Conservation (phyloP, 1,284 basidiomycete species). For the Filobasidium uniguttulatum region DNA sequence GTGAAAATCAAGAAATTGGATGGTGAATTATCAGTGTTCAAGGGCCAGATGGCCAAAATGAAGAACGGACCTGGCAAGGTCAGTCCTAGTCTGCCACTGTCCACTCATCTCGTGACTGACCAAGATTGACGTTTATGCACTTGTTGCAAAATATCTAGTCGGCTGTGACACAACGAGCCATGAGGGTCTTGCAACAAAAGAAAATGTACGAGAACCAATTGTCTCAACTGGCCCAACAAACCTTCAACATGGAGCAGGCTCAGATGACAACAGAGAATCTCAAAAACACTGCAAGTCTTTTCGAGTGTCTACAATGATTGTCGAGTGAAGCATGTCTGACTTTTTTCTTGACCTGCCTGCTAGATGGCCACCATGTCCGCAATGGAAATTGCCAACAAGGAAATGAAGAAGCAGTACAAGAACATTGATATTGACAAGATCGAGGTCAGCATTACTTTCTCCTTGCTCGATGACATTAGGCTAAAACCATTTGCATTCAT, state of each 20-base stretch:
- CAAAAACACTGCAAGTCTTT: conserved; percentile 56
- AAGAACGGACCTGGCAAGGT: conserved; percentile 93
- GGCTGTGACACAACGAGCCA: conserved; percentile 88
- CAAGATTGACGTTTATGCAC: background rate
- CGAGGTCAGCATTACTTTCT: conserved; percentile 67
- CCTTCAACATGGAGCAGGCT: conserved; percentile 98
- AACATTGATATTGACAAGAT: conserved; percentile 98
- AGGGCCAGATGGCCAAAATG: conserved; percentile 92
- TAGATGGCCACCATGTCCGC: conserved; percentile 96
- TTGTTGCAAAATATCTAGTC: conserved; percentile 40
- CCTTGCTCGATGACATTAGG: conserved; percentile 1
- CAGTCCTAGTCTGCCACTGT: conserved; percentile 13
- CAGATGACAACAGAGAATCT: conserved; percentile 92
- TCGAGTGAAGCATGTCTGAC: background rate
- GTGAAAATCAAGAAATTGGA: conserved; percentile 97
- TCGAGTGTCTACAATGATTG: background rate
- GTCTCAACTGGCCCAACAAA: conserved; percentile 80
- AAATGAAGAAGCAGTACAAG: conserved; percentile 91
- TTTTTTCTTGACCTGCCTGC: background rate
- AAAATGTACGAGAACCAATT: conserved; percentile 87
- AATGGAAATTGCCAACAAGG: conserved; percentile 95
- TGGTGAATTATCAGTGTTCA: conserved; percentile 79
- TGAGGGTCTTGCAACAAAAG: conserved; percentile 89
- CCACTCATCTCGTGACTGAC: background rate
- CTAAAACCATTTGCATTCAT: background rate